These are phyloP conservation scores for Eimeria falciformis DNA, from an alignment of 169 alveolate genomes.

Conservation along the genomic window DNA sequence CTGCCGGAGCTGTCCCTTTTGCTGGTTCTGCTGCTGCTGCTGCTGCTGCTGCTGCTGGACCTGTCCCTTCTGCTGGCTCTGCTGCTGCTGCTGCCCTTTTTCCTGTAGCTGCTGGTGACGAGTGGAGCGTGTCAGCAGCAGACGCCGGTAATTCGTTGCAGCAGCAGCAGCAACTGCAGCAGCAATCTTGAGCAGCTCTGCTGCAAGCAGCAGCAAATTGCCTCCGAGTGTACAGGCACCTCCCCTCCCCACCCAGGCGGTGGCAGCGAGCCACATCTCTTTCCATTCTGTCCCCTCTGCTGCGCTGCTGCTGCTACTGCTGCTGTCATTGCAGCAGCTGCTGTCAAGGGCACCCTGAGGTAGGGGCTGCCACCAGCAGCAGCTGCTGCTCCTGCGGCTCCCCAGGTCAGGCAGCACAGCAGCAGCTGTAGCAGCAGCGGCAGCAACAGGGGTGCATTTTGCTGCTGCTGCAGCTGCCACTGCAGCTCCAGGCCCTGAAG, in stretches of 20 bases:
- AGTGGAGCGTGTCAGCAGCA: not conserved
- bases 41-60: not conserved
- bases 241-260: constrained; percentile 1
- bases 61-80: not conserved
- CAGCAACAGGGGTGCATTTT: not conserved
- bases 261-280: not conserved
- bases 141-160: not conserved
- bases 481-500: not conserved
- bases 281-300: constrained; percentile 25
- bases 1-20: not conserved
- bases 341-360: not conserved
- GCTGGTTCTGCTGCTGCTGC: not conserved
- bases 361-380: not conserved
- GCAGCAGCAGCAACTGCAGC: constrained; percentile 37
- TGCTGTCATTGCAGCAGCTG: not conserved
- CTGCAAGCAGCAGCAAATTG: constrained; percentile 42
- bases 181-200: constrained; percentile 44
- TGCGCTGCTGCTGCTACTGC: not conserved
- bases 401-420: not conserved
- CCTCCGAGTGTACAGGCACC: constrained; percentile 30
- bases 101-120: not conserved
- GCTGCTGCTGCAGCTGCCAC: not conserved
- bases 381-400: not conserved
- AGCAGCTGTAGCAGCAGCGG: constrained; percentile 26
- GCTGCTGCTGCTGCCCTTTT: not conserved